Evolutionary conservation across 495 filamentous ascomycete genomes (phyloP).

Genomic region (Haplographium delicatum): DNA sequence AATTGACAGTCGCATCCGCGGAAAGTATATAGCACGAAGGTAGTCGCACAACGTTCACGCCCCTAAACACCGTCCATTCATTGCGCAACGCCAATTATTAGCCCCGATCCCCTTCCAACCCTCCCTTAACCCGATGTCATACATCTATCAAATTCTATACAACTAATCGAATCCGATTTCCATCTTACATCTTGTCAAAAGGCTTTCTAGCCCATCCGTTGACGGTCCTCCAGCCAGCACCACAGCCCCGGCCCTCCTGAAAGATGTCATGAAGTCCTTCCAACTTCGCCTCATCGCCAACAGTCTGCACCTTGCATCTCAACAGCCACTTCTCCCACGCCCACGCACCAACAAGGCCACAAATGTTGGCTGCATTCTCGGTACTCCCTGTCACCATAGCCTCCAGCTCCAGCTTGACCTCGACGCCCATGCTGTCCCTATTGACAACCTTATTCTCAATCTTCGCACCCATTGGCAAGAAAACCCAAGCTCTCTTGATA

Average conservation of each 20-base stretch:
- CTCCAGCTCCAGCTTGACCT: slow-evolving; percentile 54
- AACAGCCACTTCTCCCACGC: slow-evolving; percentile 96
- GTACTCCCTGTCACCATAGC: slow-evolving; percentile 67
- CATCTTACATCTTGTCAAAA: slow-evolving; percentile 10
- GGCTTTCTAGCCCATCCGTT: slow-evolving; percentile 91
- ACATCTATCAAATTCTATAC: too few species aligned
- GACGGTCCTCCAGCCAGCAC: slow-evolving; percentile 80
- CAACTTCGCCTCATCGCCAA: slow-evolving; percentile 66
- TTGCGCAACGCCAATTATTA: too few species aligned
- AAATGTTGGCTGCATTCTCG: slow-evolving; percentile 64
- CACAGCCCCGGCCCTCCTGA: slow-evolving; percentile 75
- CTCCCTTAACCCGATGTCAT: too few species aligned
- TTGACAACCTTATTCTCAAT: slow-evolving; percentile 38
- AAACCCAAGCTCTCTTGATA: slow-evolving; percentile 83
- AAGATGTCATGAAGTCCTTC: slow-evolving; percentile 75
- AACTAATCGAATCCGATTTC: too few species aligned
- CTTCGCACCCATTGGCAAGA: slow-evolving; percentile 77
- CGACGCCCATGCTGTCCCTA: slow-evolving; percentile 34
- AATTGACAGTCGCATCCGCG: too few species aligned
- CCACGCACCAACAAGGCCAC: slow-evolving; percentile 82
- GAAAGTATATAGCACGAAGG: too few species aligned
- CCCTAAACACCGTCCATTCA: too few species aligned
- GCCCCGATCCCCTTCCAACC: too few species aligned
- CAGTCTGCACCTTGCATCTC: slow-evolving; percentile 61
- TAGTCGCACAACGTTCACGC: too few species aligned